Conservation (phyloP, 371 early-diverging fungal species). For the Mucor sp. region DNA sequence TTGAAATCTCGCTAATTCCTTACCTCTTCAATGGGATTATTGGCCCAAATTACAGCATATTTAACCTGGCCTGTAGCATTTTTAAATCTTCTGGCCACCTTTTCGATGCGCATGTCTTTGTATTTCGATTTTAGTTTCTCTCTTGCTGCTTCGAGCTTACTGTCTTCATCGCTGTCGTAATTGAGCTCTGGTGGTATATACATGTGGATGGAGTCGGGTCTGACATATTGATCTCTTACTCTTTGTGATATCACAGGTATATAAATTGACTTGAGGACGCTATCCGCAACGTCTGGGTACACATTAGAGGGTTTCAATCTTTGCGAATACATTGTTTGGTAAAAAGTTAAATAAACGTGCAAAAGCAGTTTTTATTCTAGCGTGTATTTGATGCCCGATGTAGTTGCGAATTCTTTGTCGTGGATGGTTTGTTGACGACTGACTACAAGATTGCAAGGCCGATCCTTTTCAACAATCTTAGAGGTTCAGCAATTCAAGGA, state of each 20-base stretch:
- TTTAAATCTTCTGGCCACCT: constrained; percentile 5
- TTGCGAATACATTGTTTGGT: not conserved
- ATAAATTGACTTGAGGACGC: not conserved
- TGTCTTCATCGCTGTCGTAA: constrained; percentile 20
- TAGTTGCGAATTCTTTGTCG: not conserved
- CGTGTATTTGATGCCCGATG: not conserved
- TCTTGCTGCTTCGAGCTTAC: not conserved
- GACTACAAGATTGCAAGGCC: not conserved
- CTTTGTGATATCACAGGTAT: constrained; percentile 10
- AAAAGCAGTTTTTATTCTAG: not conserved
- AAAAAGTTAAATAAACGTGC: not conserved
- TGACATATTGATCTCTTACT: constrained; percentile 5
- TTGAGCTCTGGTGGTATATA: constrained; percentile 15
- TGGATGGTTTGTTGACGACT: not conserved
- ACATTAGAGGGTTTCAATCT: constrained; percentile 20
- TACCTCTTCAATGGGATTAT: constrained; percentile 4
- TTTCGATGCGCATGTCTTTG: constrained; percentile 7
- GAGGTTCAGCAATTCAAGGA: too few relatives aligned
- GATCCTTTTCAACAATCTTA: not conserved
- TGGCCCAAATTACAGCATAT: constrained; percentile 9
- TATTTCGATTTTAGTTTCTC: not conserved
- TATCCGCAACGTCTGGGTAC: constrained; percentile 21
- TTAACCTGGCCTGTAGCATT: constrained; percentile 15
- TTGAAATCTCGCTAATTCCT: not conserved
- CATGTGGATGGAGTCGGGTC: constrained; percentile 18